Conservation (phyloP, 148 eudicot genomes). For the Rhododendron molle region DNA sequence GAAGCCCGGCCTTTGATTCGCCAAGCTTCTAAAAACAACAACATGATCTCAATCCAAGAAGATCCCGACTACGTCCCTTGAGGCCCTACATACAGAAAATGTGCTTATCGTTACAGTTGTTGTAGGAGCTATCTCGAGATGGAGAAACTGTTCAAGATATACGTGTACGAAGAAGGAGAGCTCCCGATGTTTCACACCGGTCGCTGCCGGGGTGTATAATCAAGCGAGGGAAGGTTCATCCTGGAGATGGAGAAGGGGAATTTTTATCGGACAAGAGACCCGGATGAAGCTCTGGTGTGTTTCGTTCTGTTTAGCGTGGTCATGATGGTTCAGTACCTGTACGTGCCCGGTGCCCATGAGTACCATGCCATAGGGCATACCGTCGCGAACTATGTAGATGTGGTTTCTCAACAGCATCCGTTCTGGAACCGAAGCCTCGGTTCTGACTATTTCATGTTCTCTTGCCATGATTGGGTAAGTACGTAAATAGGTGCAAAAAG, state of each 20-base stretch:
- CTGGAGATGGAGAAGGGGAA: slow-evolving; percentile 45
- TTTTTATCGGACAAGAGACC: slow-evolving; percentile 23
- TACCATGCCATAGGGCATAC: slow-evolving; percentile 30
- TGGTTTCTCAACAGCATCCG: slow-evolving; percentile 15
- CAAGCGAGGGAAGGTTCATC: slow-evolving; percentile 55
- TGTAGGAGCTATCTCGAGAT: slow-evolving; percentile 64
- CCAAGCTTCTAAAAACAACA: slow-evolving; percentile 28
- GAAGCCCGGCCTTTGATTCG: slow-evolving; percentile 26
- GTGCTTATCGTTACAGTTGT: neutral
- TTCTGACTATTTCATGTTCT: slow-evolving; percentile 56
- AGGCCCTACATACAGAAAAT: slow-evolving; percentile 34
- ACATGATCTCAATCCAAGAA: slow-evolving; percentile 16
- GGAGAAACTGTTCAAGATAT: slow-evolving; percentile 56
- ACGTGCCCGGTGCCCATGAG: slow-evolving; percentile 25
- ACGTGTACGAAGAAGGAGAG: slow-evolving; percentile 60
- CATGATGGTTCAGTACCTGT: slow-evolving; percentile 35
- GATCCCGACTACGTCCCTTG: slow-evolving; percentile 36
- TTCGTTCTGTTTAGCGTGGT: slow-evolving; percentile 46
- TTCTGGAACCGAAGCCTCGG: slow-evolving; percentile 42
- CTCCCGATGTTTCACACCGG: slow-evolving; percentile 55
- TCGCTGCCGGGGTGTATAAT: slow-evolving; percentile 39
- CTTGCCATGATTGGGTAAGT: slow-evolving; percentile 77
- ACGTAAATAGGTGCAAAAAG: neutral
- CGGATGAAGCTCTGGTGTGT: slow-evolving; percentile 28
- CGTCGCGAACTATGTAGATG: slow-evolving; percentile 32